Conservation (phyloP, 169 alveolate genomes). For the Eimeria maxima region DNA sequence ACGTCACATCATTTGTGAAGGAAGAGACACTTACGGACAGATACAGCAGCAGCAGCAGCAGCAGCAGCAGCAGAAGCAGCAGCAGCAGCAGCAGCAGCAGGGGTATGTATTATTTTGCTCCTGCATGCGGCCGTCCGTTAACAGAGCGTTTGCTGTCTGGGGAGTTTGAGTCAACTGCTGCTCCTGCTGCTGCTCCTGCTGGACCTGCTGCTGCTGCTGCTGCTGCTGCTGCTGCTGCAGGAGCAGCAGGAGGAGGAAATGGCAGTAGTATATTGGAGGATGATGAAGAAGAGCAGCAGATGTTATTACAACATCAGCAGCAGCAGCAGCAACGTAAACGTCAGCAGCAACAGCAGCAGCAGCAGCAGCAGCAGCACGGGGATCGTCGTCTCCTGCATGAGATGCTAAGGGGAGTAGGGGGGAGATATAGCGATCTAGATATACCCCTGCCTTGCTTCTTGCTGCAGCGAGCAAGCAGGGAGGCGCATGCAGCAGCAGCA, state of each 20-base stretch:
- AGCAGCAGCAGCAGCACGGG: constrained; percentile 13
- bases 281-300: no score
- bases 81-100: constrained; percentile 38
- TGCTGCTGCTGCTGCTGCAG: not conserved
- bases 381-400: constrained; percentile 40
- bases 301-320: not conserved
- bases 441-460: constrained; percentile 1
- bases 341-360: constrained; percentile 34
- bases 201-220: no score
- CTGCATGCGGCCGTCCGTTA: not conserved
- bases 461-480: not conserved
- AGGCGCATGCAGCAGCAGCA: constrained; percentile 52
- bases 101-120: not conserved
- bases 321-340: constrained; percentile 1
- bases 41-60: constrained; percentile 33
- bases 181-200: no score
- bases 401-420: constrained; percentile 34
- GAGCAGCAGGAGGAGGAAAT: no score
- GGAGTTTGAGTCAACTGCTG: no score
- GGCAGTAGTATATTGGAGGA: no score
- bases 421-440: not conserved
- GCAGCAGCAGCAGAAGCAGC: constrained; percentile 54
- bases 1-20: not conserved
- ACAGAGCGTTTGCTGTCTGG: constrained; percentile 9
- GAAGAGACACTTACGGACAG: not conserved